Conservation (phyloP, 2,329 filamentous ascomycete genomes). For the Beauveria sp. region DNA sequence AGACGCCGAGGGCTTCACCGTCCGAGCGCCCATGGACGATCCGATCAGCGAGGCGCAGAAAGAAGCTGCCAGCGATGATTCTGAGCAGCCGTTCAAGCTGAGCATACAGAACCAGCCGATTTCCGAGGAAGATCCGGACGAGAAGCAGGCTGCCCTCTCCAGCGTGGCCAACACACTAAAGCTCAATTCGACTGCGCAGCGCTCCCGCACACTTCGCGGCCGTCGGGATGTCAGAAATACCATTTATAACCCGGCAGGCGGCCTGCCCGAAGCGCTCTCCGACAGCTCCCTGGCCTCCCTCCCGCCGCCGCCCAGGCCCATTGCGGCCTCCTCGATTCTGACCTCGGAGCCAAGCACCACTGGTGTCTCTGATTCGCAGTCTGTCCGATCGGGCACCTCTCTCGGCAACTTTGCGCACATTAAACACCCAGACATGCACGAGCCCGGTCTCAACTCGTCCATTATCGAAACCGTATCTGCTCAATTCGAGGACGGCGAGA, state of each 20-base stretch:
- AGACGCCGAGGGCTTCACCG: conserved; percentile 69
- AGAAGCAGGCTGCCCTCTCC: conserved; percentile 64
- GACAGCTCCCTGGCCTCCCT: conserved; percentile 22
- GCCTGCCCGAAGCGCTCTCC: conserved; percentile 27
- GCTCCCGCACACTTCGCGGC: conserved; percentile 71
- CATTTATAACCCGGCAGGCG: conserved; percentile 60
- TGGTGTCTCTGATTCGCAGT: conserved; percentile 73
- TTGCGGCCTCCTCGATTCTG: conserved; percentile 45
- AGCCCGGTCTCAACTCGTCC: conserved; percentile 76
- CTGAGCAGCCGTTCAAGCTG: conserved; percentile 66
- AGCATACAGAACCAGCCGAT: conserved; percentile 75
- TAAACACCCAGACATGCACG: conserved; percentile 74
- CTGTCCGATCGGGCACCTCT: conserved; percentile 81
- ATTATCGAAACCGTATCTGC: conserved; percentile 89
- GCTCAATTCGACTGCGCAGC: conserved; percentile 56
- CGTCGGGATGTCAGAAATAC: conserved; percentile 89
- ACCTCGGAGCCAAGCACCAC: conserved; percentile 55
- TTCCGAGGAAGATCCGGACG: conserved; percentile 67
- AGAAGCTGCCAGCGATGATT: conserved; percentile 51
- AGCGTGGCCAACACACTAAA: conserved; percentile 69
- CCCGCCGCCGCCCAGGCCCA: conserved; percentile 23
- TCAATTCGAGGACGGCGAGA: conserved; percentile 65
- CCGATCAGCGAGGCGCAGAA: conserved; percentile 66
- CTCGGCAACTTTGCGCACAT: conserved; percentile 60
- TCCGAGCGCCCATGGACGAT: conserved; percentile 57